These are phyloP conservation scores for Neurospora hispaniola DNA, from an alignment of 495 filamentous ascomycete species.

Conservation along the genomic window DNA sequence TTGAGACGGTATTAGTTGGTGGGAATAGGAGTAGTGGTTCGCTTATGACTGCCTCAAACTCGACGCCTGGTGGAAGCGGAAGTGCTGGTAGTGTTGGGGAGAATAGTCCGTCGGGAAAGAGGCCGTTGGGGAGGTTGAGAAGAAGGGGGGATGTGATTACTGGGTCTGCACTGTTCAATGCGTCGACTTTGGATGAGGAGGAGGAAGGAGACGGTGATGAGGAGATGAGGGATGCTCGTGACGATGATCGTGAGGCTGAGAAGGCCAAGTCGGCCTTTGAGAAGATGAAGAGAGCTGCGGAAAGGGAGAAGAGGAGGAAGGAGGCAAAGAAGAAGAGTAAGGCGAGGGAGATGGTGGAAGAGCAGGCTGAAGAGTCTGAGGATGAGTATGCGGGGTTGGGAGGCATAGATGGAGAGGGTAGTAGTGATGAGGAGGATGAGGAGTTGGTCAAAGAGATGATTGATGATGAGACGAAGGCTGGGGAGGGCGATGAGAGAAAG, in stretches of 20 bases:
- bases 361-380: constrained; percentile 94
- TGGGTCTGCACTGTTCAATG: constrained; percentile 12
- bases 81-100: constrained; percentile 15
- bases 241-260: constrained; percentile 33
- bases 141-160: constrained; percentile 26
- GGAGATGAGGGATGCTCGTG: constrained; percentile 36
- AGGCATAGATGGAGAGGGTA: constrained; percentile 80
- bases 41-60: background rate
- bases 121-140: constrained; percentile 40
- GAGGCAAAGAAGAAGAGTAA: constrained; percentile 67
- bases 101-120: constrained; percentile 19
- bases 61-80: constrained; percentile 29
- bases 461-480: constrained; percentile 60
- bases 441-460: constrained; percentile 69
- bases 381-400: constrained; percentile 96
- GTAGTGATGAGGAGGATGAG: constrained; percentile 53
- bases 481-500: constrained; percentile 63
- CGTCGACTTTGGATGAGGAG: constrained; percentile 32
- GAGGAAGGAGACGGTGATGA: constrained; percentile 45
- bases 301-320: constrained; percentile 38
- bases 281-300: constrained; percentile 62
- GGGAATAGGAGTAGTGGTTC: background rate
- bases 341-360: constrained; percentile 77
- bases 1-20: constrained; percentile 54
- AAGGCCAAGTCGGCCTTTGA: constrained; percentile 44